These are phyloP conservation scores for Primulina tabacum DNA, from an alignment of 257 asterid species.

Conservation along the genomic window DNA sequence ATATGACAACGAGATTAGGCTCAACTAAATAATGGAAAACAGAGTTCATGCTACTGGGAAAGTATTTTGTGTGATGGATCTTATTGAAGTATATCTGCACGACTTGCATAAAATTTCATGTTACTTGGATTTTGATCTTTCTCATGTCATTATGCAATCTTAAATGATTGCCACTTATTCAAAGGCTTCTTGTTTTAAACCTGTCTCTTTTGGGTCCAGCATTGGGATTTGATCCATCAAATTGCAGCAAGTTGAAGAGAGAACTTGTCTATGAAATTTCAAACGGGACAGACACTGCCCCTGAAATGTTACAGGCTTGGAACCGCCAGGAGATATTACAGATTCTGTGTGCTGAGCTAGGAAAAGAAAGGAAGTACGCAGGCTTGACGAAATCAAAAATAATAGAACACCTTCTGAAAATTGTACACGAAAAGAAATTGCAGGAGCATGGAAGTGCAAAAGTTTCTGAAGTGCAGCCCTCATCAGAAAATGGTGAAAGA, in stretches of 20 bases:
- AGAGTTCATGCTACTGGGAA: neutral
- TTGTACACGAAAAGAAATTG: slow-evolving; percentile 42
- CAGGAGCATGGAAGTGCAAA: slow-evolving; percentile 25
- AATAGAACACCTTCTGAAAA: slow-evolving; percentile 59
- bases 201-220: slow-evolving; percentile 36
- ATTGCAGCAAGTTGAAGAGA: slow-evolving; percentile 56
- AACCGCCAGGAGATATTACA: slow-evolving; percentile 65
- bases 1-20: neutral
- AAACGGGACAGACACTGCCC: slow-evolving; percentile 58
- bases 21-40: neutral
- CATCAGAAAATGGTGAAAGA: slow-evolving; percentile 38
- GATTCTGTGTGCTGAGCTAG: slow-evolving; percentile 70
- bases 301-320: slow-evolving; percentile 57
- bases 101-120: neutral
- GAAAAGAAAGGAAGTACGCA: slow-evolving; percentile 62
- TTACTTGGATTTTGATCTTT: slow-evolving; percentile 3
- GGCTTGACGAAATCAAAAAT: slow-evolving; percentile 61
- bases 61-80: neutral
- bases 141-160: neutral
- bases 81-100: slow-evolving; percentile 1
- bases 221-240: slow-evolving; percentile 44
- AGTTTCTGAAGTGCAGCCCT: slow-evolving; percentile 27
- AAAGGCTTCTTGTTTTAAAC: neutral
- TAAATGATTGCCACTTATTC: neutral
- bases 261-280: slow-evolving; percentile 58